phyloP scores from a whole-genome alignment of 2,329 filamentous ascomycete species.

The Beauveria sp. region DNA sequence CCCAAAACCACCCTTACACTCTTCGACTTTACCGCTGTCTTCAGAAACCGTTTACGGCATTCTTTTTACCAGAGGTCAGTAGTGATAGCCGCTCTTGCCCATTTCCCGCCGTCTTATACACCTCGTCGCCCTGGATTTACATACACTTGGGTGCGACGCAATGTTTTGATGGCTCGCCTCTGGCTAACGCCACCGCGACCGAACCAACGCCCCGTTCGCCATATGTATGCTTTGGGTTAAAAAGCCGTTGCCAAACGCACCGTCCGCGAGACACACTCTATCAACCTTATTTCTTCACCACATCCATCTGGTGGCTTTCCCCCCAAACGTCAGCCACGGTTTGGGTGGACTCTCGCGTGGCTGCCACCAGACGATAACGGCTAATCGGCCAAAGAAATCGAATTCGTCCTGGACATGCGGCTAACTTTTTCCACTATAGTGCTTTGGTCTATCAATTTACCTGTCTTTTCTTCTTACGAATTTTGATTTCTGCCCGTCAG shows the following conservation, averaged over 20 bases:
- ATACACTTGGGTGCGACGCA: background rate
- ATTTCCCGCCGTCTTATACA: background rate
- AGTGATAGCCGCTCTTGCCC: background rate
- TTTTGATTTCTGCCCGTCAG: background rate
- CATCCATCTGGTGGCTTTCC: background rate
- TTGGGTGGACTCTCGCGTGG: background rate
- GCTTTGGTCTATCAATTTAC: constrained; percentile 1
- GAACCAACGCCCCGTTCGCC: background rate
- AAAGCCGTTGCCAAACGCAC: background rate
- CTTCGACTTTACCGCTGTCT: constrained; percentile 6
- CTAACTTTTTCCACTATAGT: background rate
- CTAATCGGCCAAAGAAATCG: too few relatives aligned
- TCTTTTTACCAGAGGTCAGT: constrained; percentile 15
- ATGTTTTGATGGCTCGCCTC: constrained; percentile 4
- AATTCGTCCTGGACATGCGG: background rate
- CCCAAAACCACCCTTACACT: constrained; percentile 13
- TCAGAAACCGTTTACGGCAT: constrained; percentile 6
- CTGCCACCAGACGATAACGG: background rate
- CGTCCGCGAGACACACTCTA: too few relatives aligned
- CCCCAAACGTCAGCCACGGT: background rate
- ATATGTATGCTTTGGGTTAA: background rate
- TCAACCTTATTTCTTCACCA: too few relatives aligned
- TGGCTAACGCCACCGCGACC: background rate
- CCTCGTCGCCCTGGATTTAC: background rate
- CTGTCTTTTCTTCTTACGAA: background rate